Base-by-base conservation (phyloP, 768 basidiomycete genomes). In the Pholiota molesta region DNA sequence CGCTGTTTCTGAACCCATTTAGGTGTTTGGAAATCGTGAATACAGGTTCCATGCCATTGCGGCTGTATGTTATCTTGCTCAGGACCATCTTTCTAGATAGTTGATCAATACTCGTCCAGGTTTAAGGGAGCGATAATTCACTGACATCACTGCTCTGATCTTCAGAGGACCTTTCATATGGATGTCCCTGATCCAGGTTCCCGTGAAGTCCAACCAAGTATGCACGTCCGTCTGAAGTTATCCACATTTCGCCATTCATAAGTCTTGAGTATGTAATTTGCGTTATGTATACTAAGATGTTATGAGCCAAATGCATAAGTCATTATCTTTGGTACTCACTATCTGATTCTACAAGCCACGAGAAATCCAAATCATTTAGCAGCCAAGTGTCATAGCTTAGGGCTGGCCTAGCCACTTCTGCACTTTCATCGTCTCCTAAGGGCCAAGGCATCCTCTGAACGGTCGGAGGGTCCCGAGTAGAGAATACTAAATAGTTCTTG, bases 401-500 rank as follows among this genome's bases (percentile, higher is more conserved):
- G 13, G 72, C 74, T 39, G 70, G 74, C 61, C 66, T 78, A 62
- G 61, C 71, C n/a, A 67, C 62, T 52, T 72, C 72, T 29, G 71
- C 69, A 37, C 68, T 62, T 26, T 73, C 70, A 19, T 76, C 77
- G 13, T 73, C 75, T 37, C 82, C 78, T 37, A 76, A 72, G 8
- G 94, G 93, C 92, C 94, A 95, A 1, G 93, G 92, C 67, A 95
- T 91, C 23, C 89, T 85, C 68, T 95, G 93, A 28, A 95, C 79
- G 3, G 92, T 86, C 1, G 91, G 84, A 1, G 94, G 93, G 59
- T 79, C 83, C 65, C 77, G 79, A 0, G 92, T 94, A 2, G 92
- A 89, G 70, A 94, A 94, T 42, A 89, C 62, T 28, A 95, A 79
- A 72, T 86, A 82, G 54, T 86, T 76, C 68, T 80, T 86, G 56